A percentile compares a stretch with the other conserved stretches of the same genome.
These are phyloP conservation scores for Chaetomium strumarium DNA, from an alignment of 2,329 filamentous ascomycete genomes.

Conservation along the genomic window DNA sequence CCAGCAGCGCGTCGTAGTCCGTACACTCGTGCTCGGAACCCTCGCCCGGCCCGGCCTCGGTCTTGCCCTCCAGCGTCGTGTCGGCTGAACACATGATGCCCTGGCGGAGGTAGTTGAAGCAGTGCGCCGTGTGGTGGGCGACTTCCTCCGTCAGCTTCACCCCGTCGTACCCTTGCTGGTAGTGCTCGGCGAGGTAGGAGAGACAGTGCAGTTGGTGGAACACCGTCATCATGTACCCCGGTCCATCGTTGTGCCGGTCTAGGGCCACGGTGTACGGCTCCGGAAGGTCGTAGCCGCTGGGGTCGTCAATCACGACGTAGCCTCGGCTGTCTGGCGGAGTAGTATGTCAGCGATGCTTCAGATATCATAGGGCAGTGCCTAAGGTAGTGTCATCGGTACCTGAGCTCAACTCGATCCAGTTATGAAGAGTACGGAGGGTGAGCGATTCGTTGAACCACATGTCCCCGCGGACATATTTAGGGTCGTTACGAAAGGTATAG, in stretches of 20 bases:
- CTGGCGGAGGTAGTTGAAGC: conserved; percentile 36
- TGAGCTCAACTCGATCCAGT: conserved; percentile 32
- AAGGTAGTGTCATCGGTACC: conserved; percentile 9
- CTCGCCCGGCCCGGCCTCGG: conserved; percentile 32
- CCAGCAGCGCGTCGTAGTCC: conserved; percentile 32
- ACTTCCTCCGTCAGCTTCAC: conserved; percentile 30
- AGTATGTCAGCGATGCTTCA: background rate
- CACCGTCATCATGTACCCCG: conserved; percentile 35
- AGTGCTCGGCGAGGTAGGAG: conserved; percentile 32
- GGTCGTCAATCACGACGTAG: conserved; percentile 30
- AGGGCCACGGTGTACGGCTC: conserved; percentile 29
- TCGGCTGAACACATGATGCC: conserved; percentile 34
- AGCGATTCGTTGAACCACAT: conserved; percentile 32
- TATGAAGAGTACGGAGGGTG: conserved; percentile 31
- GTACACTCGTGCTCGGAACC: conserved; percentile 33
- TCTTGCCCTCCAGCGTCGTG: conserved; percentile 35
- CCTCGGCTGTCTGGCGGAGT: conserved; percentile 27
- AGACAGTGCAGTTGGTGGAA: conserved; percentile 38
- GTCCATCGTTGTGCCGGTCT: conserved; percentile 29
- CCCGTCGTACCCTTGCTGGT: conserved; percentile 32
- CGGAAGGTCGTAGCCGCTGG: conserved; percentile 27
- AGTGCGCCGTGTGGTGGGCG: conserved; percentile 34
- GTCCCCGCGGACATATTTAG: conserved; percentile 29
- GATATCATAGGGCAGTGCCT: conserved; percentile 17
- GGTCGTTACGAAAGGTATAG: conserved; percentile 30